Percentiles rank a stretch among this genome's conserved stretches.
These are phyloP conservation scores for Solanum clarkiae DNA, from an alignment of 257 asterid species.

Conservation along the genomic window DNA sequence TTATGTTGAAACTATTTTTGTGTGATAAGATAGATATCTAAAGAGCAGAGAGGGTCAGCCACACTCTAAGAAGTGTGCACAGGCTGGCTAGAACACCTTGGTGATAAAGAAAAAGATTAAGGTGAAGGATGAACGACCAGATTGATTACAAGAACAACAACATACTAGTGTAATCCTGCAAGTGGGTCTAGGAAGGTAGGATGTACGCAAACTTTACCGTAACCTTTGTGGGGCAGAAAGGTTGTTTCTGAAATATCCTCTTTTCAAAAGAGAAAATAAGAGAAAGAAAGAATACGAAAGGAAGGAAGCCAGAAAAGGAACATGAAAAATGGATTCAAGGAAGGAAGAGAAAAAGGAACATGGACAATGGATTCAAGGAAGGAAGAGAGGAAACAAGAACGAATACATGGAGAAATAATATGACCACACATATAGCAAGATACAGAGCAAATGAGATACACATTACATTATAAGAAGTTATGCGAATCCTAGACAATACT, in stretches of 20 bases:
- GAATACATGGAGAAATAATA: not conserved
- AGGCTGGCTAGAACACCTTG: not conserved
- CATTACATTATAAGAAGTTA: not conserved
- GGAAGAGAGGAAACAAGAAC: too few species aligned
- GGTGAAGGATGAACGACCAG: not conserved
- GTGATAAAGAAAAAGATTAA: not conserved
- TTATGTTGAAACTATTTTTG: not conserved
- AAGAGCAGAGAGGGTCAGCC: not conserved
- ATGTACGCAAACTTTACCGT: not conserved
- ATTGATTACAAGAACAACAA: not conserved
- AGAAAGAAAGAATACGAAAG: not conserved
- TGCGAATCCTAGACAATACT: not conserved
- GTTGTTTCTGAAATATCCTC: not conserved
- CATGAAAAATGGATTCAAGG: not conserved
- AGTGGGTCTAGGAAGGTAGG: not conserved
- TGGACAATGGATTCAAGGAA: too few species aligned
- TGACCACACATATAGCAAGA: not conserved
- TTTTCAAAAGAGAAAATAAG: not conserved
- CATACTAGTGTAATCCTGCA: not conserved
- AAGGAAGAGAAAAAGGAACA: too few species aligned
- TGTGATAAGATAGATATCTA: not conserved
- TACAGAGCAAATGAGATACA: not conserved
- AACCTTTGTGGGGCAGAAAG: not conserved
- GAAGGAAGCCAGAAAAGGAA: not conserved
- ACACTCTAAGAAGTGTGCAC: not conserved